These are phyloP conservation scores for Coemansia sp. DNA, from an alignment of 192 early-diverging fungal genomes.

Conservation along the genomic window DNA sequence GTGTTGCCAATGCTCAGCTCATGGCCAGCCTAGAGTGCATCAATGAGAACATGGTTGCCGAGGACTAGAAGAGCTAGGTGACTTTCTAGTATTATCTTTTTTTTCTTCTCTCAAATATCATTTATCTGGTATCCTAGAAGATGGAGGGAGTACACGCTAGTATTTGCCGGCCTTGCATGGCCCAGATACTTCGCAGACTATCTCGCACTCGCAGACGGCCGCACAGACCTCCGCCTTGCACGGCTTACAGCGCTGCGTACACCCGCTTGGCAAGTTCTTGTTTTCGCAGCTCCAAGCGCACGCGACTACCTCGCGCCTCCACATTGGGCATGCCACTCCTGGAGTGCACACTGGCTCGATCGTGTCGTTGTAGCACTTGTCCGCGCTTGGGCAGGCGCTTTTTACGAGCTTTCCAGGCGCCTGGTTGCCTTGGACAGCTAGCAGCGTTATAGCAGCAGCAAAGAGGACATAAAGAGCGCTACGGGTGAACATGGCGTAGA, in stretches of 20 bases:
- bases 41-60: slow-evolving; percentile 46
- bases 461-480: not conserved
- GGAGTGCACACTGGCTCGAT: slow-evolving; percentile 10
- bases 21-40: slow-evolving; percentile 52
- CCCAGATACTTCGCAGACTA: slow-evolving; percentile 17
- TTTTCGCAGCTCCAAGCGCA: slow-evolving; percentile 25
- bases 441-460: not conserved
- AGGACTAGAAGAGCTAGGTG: slow-evolving; percentile 11
- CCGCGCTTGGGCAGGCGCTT: slow-evolving; percentile 13
- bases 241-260: slow-evolving; percentile 30
- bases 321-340: slow-evolving; percentile 13
- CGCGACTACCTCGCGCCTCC: slow-evolving; percentile 7
- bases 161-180: slow-evolving; percentile 17
- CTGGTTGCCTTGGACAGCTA: not conserved
- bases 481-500: not conserved
- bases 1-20: slow-evolving; percentile 54
- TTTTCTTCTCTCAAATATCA: not conserved
- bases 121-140: not conserved
- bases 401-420: not conserved
- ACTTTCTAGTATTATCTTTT: not conserved
- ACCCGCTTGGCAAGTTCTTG: slow-evolving; percentile 1
- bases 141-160: not conserved
- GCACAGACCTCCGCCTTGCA: slow-evolving; percentile 27
- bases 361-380: slow-evolving; percentile 27
- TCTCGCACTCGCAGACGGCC: slow-evolving; percentile 29